Evolutionary conservation across 768 basidiomycete genomes (phyloP).

Genomic region (Calocera viscosa): DNA sequence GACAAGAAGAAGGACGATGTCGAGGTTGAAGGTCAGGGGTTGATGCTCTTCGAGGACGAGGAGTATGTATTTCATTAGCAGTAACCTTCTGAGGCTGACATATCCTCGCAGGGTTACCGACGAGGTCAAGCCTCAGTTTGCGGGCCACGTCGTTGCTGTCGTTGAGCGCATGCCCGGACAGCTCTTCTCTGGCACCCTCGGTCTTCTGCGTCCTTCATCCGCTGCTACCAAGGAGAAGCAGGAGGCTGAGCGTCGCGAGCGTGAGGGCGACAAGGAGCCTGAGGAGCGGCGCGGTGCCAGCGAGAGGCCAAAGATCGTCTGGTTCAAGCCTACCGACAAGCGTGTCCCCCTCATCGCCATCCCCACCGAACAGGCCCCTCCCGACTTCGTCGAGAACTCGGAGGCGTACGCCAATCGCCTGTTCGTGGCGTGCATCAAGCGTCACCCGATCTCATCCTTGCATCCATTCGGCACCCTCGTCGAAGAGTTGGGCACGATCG

Average conservation of each 20-base stretch:
- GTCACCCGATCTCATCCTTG: slow-evolving; percentile 92
- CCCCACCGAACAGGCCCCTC: slow-evolving; percentile 94
- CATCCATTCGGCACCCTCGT: slow-evolving; percentile 98
- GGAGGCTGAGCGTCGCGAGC: slow-evolving; percentile 91
- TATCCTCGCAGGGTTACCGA: slow-evolving; percentile 65
- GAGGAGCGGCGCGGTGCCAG: slow-evolving; percentile 65
- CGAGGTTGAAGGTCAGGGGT: slow-evolving; percentile 95
- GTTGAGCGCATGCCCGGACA: slow-evolving; percentile 99
- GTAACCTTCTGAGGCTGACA: slow-evolving; percentile 9
- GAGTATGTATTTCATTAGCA: slow-evolving; percentile 41
- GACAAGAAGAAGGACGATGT: slow-evolving; percentile 99
- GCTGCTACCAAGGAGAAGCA: slow-evolving; percentile 98
- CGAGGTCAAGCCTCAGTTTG: slow-evolving; percentile 95
- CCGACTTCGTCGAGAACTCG: slow-evolving; percentile 89
- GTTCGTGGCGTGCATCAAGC: slow-evolving; percentile 97
- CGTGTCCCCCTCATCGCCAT: slow-evolving; percentile 97
- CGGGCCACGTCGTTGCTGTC: slow-evolving; percentile 98
- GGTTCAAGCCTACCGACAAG: slow-evolving; percentile 99
- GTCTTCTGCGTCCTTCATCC: slow-evolving; percentile 86
- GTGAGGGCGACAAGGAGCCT: slow-evolving; percentile 80
- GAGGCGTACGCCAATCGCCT: slow-evolving; percentile 81
- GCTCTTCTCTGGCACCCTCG: slow-evolving; percentile 93
- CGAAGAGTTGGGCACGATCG: slow-evolving; percentile 94
- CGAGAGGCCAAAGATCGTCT: slow-evolving; percentile 96
- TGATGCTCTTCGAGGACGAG: slow-evolving; percentile 95